Evolutionary conservation across 139 green algal species (phyloP).

Genomic region (Picochlorum sp.): DNA sequence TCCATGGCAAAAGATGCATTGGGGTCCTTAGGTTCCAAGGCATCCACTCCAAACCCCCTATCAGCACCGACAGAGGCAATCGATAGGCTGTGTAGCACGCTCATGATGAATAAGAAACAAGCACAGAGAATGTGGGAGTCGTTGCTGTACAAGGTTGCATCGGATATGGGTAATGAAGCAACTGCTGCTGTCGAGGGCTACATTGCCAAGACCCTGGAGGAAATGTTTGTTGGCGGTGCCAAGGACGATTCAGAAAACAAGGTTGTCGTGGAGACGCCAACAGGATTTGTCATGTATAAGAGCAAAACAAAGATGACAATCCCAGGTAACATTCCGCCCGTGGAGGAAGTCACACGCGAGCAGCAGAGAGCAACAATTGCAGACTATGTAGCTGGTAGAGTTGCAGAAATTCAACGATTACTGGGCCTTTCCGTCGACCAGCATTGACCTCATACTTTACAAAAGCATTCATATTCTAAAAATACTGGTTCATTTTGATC

Average conservation of each 20-base stretch:
- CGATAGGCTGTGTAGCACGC: constrained; percentile 11
- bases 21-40: not conserved
- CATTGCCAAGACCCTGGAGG: not conserved
- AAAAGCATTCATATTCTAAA: constrained; percentile 89
- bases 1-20: not conserved
- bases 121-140: constrained; percentile 9
- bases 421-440: not conserved
- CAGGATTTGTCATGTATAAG: constrained; percentile 17
- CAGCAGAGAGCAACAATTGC: not conserved
- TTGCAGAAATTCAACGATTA: constrained; percentile 5
- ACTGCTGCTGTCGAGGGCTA: not conserved
- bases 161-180: not conserved
- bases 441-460: constrained; percentile 38
- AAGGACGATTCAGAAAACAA: constrained; percentile 10
- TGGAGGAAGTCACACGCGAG: constrained; percentile 4
- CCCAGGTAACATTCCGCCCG: not conserved
- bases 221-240: not conserved
- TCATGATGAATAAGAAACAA: constrained; percentile 28
- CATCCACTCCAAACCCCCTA: constrained; percentile 12
- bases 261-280: constrained; percentile 5
- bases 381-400: not conserved
- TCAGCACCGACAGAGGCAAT: not conserved
- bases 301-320: not conserved
- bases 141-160: constrained; percentile 2
- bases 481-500: constrained; percentile 40